Base-by-base conservation (phyloP, 139 green algal species). In the Chlamydomonas schloesseri region DNA sequence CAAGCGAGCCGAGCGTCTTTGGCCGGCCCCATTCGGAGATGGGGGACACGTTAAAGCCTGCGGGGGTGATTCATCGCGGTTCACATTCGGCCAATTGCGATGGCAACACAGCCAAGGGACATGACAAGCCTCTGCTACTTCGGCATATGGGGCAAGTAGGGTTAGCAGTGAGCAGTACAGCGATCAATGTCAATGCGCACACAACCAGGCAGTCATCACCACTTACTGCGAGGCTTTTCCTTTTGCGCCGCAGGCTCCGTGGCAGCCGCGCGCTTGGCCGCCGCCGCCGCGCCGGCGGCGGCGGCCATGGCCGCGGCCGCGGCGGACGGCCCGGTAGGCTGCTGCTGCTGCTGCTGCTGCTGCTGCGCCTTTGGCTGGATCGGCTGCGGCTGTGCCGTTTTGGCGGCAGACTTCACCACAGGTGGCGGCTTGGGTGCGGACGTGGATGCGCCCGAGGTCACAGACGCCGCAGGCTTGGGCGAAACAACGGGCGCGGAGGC, bases 1-100 rank as follows among this genome's bases (percentile, higher is more conserved):
- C 57, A 21, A 29, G 20, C 9, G 57, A 23, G 57, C 10, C 20
- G 20, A 26, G 8, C 10, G 57, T 26, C 57, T 71, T 73, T 20
- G 78, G 42, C 34, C 58, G 62, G 64, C 64, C 78, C 64, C 78
- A 84, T 64, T 74, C 46, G 18, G 36, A 29, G 64, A 71, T 84
- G 58, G 65, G 78, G 8, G 46, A 26, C 34, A 34, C 69, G 2
- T 55, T n/a, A 34, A 74, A 74, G 34, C 34, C 64, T 71, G 64
- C 64, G 64, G n/a, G 8, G 23, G n/a, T n/a, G n/a, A n/a, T n/a
- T n/a, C n/a, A n/a, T n/a, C n/a, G n/a, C n/a, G n/a, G n/a, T n/a
- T n/a, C n/a, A n/a, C 20, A 64, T 64, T 64, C 20, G 20, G 23
- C 23, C n/a, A n/a, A n/a, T n/a, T n/a, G n/a, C n/a, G n/a, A n/a